Base-by-base conservation (phyloP, 768 basidiomycete genomes). In the Termitomyces sp. region DNA sequence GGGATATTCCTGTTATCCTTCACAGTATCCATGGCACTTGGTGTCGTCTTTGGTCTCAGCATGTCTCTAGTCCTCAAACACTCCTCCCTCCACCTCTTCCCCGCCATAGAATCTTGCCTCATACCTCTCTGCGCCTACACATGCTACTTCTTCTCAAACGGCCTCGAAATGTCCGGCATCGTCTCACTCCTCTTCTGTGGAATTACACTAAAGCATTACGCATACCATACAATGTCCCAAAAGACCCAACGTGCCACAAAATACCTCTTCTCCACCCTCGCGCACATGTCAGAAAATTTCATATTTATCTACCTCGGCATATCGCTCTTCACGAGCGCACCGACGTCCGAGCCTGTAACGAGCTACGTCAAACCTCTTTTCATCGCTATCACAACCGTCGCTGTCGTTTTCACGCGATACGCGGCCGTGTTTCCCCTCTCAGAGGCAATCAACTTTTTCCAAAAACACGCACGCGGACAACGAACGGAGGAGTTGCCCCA, bases 281-380 rank as follows among this genome's bases (percentile, higher is more conserved):
- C 97, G 0, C 91, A 95, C 67, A 84, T 99, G 30, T 92, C 92
- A 27, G 97, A 99, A 76, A 98, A 98, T 71, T 99, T 98, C 71
- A 98, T 99, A 72, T 99, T 99, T 77, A 93, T 99, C 68, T 98
- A 98, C 74, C 91, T 99, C 61, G 96, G 97, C 40, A 82, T 99
- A 64, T 90, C 91, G 42, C 82, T 99, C n/a, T 99, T 99, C 79
- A 98, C 95, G 3, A 85, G 82, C 56, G 81, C 89, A 3, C 92
- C 93, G 27, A 84, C 86, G 8, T 79, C 87, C 5, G 87, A 89
- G 65, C 84, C 84, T 13, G 89, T 91, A 56, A 87, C 83, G 51
- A 87, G 78, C 69, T 95, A 95, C 65, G 88, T 97, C 71, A 98
- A 98, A 70, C 97, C 97, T 0, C 75, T 99, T 22, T 97, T 98